phyloP scores from a whole-genome alignment of 139 green algal genomes.

The Chlorella sp. region DNA sequence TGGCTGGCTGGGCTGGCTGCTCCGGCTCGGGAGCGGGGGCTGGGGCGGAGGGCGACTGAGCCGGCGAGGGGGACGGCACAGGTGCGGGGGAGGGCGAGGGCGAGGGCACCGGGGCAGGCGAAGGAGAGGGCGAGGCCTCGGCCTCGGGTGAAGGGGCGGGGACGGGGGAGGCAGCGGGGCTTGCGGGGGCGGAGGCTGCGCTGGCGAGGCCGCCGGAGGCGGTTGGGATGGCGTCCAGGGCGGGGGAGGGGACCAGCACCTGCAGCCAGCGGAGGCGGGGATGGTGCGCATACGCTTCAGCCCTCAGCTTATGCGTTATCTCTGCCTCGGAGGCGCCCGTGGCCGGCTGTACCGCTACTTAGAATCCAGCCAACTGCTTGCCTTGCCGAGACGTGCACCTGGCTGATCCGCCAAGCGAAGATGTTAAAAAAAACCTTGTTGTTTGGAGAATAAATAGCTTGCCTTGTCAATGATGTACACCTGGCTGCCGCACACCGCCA shows the following conservation, averaged over 20 bases:
- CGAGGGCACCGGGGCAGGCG: background rate
- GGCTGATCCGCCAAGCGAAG: no score
- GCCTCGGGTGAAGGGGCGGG: background rate
- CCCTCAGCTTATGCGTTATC: no score
- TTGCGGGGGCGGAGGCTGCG: background rate
- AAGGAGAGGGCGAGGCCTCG: background rate
- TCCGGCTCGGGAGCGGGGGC: background rate
- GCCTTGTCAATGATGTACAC: slow-evolving; percentile 1
- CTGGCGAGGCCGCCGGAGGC: background rate
- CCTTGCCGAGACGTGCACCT: no score
- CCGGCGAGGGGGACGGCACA: background rate
- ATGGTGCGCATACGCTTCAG: no score
- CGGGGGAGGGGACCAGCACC: slow-evolving; percentile 32
- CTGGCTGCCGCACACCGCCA: slow-evolving; percentile 15
- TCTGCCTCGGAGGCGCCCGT: no score
- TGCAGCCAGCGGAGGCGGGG: no score
- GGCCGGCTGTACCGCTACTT: no score
- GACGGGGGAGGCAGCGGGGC: background rate
- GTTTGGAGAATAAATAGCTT: no score
- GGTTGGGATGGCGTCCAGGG: slow-evolving; percentile 26
- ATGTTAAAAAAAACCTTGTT: no score
- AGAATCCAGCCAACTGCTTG: no score
- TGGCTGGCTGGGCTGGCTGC: no score
- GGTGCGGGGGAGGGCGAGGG: background rate
- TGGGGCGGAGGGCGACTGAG: background rate